A percentile compares a stretch with the other conserved stretches of the same genome.
Evolutionary conservation across 2,329 filamentous ascomycete genomes (phyloP).

Genomic region (Chrysoporthe puriensis): DNA sequence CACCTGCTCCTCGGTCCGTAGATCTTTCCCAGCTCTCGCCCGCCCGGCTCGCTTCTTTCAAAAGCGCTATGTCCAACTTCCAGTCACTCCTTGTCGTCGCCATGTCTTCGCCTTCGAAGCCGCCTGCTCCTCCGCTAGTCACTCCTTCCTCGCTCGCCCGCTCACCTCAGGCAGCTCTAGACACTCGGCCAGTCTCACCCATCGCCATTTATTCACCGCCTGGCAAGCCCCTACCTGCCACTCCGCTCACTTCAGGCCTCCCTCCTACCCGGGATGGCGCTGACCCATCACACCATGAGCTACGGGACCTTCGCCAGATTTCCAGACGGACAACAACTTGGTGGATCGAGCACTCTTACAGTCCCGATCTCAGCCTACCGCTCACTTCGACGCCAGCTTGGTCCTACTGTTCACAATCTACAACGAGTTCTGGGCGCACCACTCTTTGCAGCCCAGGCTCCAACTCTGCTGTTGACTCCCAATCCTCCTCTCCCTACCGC

Average conservation of each 20-base stretch:
- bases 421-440: background rate
- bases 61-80: conserved; percentile 6
- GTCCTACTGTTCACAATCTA: background rate
- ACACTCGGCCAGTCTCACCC: background rate
- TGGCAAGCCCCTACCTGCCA: background rate
- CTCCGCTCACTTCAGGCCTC: background rate
- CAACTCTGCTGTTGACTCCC: background rate
- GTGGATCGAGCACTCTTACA: background rate
- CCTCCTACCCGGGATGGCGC: background rate
- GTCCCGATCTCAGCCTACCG: background rate
- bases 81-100: background rate
- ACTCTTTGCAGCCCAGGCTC: background rate
- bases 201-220: conserved; percentile 1
- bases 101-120: conserved; percentile 2
- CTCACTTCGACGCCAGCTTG: background rate
- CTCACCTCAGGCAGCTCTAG: background rate
- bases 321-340: background rate
- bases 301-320: background rate
- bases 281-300: background rate
- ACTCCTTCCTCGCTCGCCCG: background rate
- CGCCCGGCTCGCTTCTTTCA: conserved; percentile 6
- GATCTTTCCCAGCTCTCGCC: conserved; percentile 13
- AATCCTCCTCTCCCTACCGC: background rate
- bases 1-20: background rate
- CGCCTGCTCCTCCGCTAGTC: background rate